Evolutionary conservation across 208 protist species (phyloP).

Genomic region (Leishmania turanica): DNA sequence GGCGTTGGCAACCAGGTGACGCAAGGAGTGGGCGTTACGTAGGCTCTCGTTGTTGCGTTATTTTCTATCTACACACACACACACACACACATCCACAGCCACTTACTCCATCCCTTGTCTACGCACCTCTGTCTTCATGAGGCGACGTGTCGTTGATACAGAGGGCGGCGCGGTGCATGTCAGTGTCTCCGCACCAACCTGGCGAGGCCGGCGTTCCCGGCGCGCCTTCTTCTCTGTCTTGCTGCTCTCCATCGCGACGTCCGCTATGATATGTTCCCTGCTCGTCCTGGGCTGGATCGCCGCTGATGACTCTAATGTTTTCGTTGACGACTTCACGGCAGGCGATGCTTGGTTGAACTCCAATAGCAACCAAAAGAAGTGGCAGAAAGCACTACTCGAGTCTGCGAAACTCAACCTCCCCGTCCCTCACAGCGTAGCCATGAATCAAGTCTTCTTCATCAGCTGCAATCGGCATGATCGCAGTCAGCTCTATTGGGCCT

Average conservation of each 20-base stretch:
- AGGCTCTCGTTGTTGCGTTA: neutral
- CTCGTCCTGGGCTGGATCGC: conserved; percentile 4
- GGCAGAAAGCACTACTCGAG: conserved; percentile 8
- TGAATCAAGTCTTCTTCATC: conserved; percentile 66
- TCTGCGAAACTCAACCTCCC: conserved; percentile 22
- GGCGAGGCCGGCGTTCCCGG: neutral
- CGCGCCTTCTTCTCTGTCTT: neutral
- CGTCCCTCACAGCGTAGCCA: conserved; percentile 6
- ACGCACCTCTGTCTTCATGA: neutral
- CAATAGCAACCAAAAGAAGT: neutral
- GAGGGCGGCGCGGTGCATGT: neutral
- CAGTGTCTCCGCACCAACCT: neutral
- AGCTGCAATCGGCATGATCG: conserved; percentile 80
- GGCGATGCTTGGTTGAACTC: conserved; percentile 12
- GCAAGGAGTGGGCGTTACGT: neutral
- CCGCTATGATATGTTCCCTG: conserved; percentile 8
- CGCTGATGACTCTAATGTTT: neutral
- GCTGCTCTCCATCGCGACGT: neutral
- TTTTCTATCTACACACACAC: neutral
- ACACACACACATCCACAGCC: neutral
- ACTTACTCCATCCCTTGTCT: neutral
- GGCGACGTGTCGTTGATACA: conserved; percentile 3
- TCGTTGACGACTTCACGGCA: neutral
- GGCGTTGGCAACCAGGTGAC: neutral
- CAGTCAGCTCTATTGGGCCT: conserved; percentile 70